phyloP scores from a whole-genome alignment of 441 rosid genomes.

The Gossypium aridum region DNA sequence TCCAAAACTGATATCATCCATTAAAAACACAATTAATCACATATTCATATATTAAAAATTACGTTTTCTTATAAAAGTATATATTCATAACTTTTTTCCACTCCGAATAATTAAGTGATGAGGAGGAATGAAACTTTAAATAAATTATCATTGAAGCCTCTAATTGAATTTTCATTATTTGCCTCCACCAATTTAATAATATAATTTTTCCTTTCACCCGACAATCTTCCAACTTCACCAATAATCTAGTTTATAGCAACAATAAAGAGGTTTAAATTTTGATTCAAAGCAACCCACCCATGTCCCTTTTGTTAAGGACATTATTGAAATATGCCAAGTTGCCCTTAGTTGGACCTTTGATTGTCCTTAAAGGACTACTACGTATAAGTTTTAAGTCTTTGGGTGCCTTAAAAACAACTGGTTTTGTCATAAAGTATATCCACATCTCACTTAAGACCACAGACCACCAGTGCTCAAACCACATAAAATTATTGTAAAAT shows the following conservation, averaged over 20 bases:
- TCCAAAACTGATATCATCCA: neutral
- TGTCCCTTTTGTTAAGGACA: neutral
- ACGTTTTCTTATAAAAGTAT: too few species aligned
- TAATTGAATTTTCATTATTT: neutral
- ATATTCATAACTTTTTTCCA: too few species aligned
- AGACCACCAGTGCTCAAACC: neutral
- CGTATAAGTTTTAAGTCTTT: neutral
- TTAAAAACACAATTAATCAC: neutral
- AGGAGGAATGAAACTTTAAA: neutral
- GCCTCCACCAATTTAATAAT: neutral
- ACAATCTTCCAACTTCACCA: constrained; percentile 19
- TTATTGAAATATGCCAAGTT: neutral
- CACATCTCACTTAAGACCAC: neutral
- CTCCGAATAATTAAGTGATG: too few species aligned
- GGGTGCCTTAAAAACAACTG: constrained; percentile 7
- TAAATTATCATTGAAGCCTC: neutral
- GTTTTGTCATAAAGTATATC: neutral
- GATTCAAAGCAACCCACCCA: neutral
- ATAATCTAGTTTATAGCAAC: neutral
- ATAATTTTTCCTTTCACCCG: constrained; percentile 7
- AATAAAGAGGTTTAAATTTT: neutral
- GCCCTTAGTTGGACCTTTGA: constrained; percentile 17
- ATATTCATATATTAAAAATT: too few species aligned
- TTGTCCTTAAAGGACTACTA: neutral
- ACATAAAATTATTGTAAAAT: neutral